Evolutionary conservation across 768 basidiomycete genomes (phyloP).

Genomic region (Polyporus arcularius): DNA sequence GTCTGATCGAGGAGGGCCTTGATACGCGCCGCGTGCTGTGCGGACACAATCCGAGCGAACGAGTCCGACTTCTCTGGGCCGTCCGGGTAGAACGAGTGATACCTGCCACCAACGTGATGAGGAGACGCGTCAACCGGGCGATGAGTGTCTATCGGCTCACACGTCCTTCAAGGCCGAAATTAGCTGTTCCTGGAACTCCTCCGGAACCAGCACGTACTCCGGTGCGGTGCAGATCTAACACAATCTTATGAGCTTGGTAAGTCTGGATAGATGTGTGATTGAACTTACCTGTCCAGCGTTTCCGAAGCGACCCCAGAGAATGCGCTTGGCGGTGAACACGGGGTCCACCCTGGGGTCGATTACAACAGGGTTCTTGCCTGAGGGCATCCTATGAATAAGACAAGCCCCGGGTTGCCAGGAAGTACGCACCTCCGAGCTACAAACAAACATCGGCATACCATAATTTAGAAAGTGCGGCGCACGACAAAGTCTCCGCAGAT

Average conservation of each 20-base stretch:
- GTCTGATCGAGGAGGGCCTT: slow-evolving; percentile 62
- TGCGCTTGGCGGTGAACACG: slow-evolving; percentile 59
- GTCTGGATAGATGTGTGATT: neutral
- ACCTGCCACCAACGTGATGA: slow-evolving; percentile 33
- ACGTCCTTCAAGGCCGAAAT: slow-evolving; percentile 42
- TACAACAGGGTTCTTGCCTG: slow-evolving; percentile 68
- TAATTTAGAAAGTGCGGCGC: slow-evolving; percentile 27
- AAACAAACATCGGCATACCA: slow-evolving; percentile 28
- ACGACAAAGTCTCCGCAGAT: slow-evolving; percentile 38
- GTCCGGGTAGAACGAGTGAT: slow-evolving; percentile 54
- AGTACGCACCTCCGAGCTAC: slow-evolving; percentile 52
- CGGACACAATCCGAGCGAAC: slow-evolving; percentile 52
- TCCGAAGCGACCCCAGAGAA: slow-evolving; percentile 74
- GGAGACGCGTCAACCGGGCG: neutral
- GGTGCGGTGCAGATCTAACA: slow-evolving; percentile 65
- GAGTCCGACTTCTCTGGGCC: slow-evolving; percentile 42
- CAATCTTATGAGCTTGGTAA: neutral
- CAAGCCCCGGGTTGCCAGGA: too few relatives aligned
- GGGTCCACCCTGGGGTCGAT: slow-evolving; percentile 63
- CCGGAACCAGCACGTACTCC: slow-evolving; percentile 50
- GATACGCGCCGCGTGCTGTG: slow-evolving; percentile 55
- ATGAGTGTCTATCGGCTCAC: slow-evolving; percentile 30
- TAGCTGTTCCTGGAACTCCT: slow-evolving; percentile 38
- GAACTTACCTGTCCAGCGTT: slow-evolving; percentile 60
- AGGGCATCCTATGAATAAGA: neutral